Evolutionary conservation across 768 basidiomycete genomes (phyloP).

Genomic region (Chalciporus pseudorubinellus): DNA sequence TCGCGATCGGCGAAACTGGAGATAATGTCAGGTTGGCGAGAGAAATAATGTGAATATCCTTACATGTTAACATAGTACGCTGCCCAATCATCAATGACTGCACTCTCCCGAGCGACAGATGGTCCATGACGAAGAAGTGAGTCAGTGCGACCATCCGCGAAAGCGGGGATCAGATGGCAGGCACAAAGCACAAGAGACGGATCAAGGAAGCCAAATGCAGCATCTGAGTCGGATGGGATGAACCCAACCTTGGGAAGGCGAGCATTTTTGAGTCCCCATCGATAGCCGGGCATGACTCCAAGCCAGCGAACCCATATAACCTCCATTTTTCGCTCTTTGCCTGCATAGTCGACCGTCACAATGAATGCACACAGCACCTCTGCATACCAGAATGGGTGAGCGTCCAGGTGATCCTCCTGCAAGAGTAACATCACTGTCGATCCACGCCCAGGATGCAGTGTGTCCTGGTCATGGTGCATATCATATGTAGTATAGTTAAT

Average conservation of each 20-base stretch:
- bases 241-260: constrained; percentile 22
- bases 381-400: constrained; percentile 25
- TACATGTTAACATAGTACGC: constrained; percentile 18
- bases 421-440: constrained; percentile 21
- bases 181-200: constrained; percentile 13
- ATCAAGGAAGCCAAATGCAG: constrained; percentile 10
- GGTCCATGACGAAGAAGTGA: constrained; percentile 5
- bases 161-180: constrained; percentile 28
- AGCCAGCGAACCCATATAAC: constrained; percentile 31
- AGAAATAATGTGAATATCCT: too few relatives aligned
- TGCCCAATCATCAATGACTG: constrained; percentile 5
- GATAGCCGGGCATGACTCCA: constrained; percentile 5
- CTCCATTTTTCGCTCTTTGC: constrained; percentile 10
- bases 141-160: constrained; percentile 16
- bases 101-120: neutral
- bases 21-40: too few relatives aligned
- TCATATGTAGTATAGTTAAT: too few relatives aligned
- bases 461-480: constrained; percentile 7
- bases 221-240: constrained; percentile 7
- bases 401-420: constrained; percentile 4
- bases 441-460: constrained; percentile 17
- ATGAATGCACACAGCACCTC: constrained; percentile 22
- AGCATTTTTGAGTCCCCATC: constrained; percentile 9
- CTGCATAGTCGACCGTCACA: constrained; percentile 9
- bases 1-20: too few relatives aligned